Percentiles rank a stretch among this genome's conserved stretches.
phyloP scores from a whole-genome alignment of 2,329 filamentous ascomycete genomes.

The Alternaria brassicicola region DNA sequence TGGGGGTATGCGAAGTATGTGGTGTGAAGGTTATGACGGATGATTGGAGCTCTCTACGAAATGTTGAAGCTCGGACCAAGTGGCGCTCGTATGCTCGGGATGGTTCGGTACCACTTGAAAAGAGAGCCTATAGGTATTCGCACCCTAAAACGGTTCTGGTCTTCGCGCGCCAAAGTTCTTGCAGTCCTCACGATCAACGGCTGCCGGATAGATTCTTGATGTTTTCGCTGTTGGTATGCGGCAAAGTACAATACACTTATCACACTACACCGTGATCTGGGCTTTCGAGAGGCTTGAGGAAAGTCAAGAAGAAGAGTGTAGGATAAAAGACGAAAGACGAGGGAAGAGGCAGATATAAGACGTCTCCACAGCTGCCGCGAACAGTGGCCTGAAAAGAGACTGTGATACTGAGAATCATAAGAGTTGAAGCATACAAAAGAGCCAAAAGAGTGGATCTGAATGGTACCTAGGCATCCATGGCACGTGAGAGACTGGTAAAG shows the following conservation, averaged over 20 bases:
- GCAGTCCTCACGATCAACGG: background rate
- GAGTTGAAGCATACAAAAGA: background rate
- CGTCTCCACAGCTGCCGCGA: background rate
- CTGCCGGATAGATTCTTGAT: background rate
- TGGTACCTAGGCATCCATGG: background rate
- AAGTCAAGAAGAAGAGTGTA: background rate
- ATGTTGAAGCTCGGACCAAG: conserved; percentile 17
- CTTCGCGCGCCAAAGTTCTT: background rate
- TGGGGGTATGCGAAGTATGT: background rate
- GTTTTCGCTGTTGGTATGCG: background rate
- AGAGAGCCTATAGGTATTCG: background rate
- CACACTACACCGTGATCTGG: background rate
- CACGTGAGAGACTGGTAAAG: background rate
- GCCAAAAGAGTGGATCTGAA: background rate
- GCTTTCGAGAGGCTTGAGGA: background rate
- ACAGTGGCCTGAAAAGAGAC: background rate
- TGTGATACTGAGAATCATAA: background rate
- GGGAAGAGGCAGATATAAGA: background rate
- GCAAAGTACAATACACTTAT: background rate
- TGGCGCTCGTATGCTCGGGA: background rate
- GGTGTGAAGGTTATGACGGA: conserved; percentile 1
- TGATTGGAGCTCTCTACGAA: conserved; percentile 7
- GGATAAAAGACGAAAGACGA: background rate
- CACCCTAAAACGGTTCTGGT: background rate
- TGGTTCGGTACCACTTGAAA: background rate